phyloP scores from a whole-genome alignment of 352 stramenopile genomes.

The Phytophthora fragariaefolia region DNA sequence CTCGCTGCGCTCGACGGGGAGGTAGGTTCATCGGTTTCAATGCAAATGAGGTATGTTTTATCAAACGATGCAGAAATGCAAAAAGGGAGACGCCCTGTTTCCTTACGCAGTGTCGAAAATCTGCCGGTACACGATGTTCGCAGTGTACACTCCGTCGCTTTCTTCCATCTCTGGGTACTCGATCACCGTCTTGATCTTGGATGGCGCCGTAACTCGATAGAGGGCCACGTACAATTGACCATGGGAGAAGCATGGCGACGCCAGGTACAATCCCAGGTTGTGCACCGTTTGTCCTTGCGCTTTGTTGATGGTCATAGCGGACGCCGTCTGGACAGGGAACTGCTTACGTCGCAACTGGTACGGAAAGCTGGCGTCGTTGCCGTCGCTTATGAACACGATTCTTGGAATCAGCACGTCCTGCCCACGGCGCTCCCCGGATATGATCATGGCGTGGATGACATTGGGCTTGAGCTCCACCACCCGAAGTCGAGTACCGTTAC shows the following conservation, averaged over 20 bases:
- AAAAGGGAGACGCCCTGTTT: too few relatives aligned
- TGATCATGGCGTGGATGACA: slow-evolving; percentile 41
- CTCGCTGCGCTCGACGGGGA: too few relatives aligned
- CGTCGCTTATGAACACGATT: slow-evolving; percentile 30
- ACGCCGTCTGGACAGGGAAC: slow-evolving; percentile 36
- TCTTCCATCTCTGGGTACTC: too few relatives aligned
- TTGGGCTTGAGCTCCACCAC: slow-evolving; percentile 29
- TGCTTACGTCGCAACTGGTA: slow-evolving; percentile 32
- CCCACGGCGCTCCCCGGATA: slow-evolving; percentile 21
- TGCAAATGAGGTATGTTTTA: too few relatives aligned
- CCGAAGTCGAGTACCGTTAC: slow-evolving; percentile 38
- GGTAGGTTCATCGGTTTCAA: too few relatives aligned
- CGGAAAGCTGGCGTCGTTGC: slow-evolving; percentile 15
- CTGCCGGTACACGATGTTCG: too few relatives aligned
- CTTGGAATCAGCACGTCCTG: slow-evolving; percentile 27
- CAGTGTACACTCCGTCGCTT: too few relatives aligned
- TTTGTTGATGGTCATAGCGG: slow-evolving; percentile 51
- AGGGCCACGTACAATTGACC: slow-evolving; percentile 23
- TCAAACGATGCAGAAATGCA: too few relatives aligned
- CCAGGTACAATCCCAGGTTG: slow-evolving; percentile 35
- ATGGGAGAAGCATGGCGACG: slow-evolving; percentile 32
- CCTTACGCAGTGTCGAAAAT: too few relatives aligned
- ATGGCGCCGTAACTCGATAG: slow-evolving; percentile 7
- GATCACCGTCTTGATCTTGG: slow-evolving; percentile 31
- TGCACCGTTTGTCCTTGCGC: slow-evolving; percentile 42